These are phyloP conservation scores for Colletotrichum spinosum DNA, from an alignment of 2,329 filamentous ascomycete genomes.

Conservation along the genomic window DNA sequence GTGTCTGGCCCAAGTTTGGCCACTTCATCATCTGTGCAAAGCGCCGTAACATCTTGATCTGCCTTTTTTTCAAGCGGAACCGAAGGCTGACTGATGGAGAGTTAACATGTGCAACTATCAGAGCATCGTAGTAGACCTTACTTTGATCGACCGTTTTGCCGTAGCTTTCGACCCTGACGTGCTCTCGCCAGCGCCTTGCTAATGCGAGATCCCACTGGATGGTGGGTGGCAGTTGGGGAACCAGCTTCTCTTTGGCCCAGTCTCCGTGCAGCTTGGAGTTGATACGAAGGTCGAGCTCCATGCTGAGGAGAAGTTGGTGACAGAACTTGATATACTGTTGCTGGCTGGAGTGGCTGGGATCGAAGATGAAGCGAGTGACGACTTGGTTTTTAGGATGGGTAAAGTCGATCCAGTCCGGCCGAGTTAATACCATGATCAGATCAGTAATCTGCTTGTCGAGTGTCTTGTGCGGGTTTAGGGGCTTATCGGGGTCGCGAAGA, in stretches of 20 bases:
- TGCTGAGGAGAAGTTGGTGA: conserved; percentile 78
- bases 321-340: conserved; percentile 75
- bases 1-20: conserved; percentile 76
- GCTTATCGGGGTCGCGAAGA: conserved; percentile 74
- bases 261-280: conserved; percentile 71
- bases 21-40: conserved; percentile 82
- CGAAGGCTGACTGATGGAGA: conserved; percentile 67
- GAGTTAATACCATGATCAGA: conserved; percentile 75
- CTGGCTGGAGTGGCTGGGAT: conserved; percentile 66
- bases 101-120: neutral
- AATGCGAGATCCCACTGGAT: conserved; percentile 80
- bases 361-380: conserved; percentile 78
- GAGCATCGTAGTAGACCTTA: conserved; percentile 44
- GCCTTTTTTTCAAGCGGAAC: conserved; percentile 73
- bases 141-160: conserved; percentile 64
- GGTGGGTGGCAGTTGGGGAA: conserved; percentile 74
- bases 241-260: conserved; percentile 72
- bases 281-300: conserved; percentile 79
- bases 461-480: conserved; percentile 68
- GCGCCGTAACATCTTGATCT: conserved; percentile 74
- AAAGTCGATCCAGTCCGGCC: conserved; percentile 81
- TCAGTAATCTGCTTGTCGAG: conserved; percentile 80
- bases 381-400: conserved; percentile 77
- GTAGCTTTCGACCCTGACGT: conserved; percentile 74
- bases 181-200: conserved; percentile 78